These are phyloP conservation scores for Eutypa lata DNA, from an alignment of 2,329 filamentous ascomycete species.

Conservation along the genomic window DNA sequence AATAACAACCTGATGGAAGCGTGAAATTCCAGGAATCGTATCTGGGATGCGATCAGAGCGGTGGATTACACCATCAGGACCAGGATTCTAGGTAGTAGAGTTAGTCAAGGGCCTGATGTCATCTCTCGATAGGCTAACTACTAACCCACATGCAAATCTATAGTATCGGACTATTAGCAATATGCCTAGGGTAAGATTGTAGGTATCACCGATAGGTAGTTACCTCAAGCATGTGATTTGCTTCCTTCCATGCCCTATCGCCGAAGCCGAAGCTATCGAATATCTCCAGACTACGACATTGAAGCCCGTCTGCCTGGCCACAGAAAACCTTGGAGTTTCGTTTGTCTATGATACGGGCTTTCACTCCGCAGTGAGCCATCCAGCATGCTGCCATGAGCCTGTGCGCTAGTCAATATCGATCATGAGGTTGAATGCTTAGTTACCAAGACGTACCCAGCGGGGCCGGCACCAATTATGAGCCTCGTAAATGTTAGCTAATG, in stretches of 20 bases:
- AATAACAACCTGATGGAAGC: slow-evolving; percentile 64
- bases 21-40: slow-evolving; percentile 57
- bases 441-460: slow-evolving; percentile 22
- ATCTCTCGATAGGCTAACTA: neutral
- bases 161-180: neutral
- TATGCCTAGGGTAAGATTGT: slow-evolving; percentile 9
- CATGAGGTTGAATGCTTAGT: neutral
- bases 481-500: slow-evolving; percentile 5
- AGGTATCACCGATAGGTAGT: slow-evolving; percentile 4
- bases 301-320: slow-evolving; percentile 47
- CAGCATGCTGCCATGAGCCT: slow-evolving; percentile 42
- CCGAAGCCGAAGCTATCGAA: slow-evolving; percentile 69
- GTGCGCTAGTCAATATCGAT: neutral
- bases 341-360: slow-evolving; percentile 43
- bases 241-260: slow-evolving; percentile 62
- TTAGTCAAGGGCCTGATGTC: neutral
- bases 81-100: slow-evolving; percentile 55
- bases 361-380: slow-evolving; percentile 39
- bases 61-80: slow-evolving; percentile 52
- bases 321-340: slow-evolving; percentile 35
- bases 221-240: slow-evolving; percentile 67
- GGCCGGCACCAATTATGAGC: slow-evolving; percentile 27
- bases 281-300: slow-evolving; percentile 68
- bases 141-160: slow-evolving; percentile 29
- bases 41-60: slow-evolving; percentile 61